These are phyloP conservation scores for Neurospora sp. DNA, from an alignment of 2,329 filamentous ascomycete genomes.

Conservation along the genomic window DNA sequence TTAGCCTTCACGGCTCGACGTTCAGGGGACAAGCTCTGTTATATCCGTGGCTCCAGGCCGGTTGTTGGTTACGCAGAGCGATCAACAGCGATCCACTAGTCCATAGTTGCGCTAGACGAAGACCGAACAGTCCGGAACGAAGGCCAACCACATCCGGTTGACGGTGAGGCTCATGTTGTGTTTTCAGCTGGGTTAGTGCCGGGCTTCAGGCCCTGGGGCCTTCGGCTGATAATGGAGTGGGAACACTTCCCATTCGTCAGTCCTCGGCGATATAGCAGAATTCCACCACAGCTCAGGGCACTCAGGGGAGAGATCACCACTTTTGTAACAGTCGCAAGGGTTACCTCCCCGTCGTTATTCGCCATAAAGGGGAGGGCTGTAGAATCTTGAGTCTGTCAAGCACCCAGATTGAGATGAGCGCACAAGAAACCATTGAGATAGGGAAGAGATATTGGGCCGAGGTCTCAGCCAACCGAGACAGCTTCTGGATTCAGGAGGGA, in stretches of 20 bases:
- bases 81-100: neutral
- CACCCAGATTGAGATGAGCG: neutral
- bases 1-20: neutral
- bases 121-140: neutral
- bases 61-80: neutral
- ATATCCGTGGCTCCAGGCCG: neutral
- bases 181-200: neutral
- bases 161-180: neutral
- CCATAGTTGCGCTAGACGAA: neutral
- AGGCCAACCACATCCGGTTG: neutral
- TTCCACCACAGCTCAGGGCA: neutral
- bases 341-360: neutral
- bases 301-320: neutral
- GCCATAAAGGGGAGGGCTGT: neutral
- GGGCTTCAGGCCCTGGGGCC: neutral
- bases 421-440: neutral
- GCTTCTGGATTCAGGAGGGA: neutral
- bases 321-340: neutral
- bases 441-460: neutral
- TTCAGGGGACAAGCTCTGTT: neutral
- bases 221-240: neutral
- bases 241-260: conserved; percentile 10
- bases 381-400: neutral
- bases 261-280: neutral
- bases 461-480: neutral